Conservation (phyloP, 2,329 filamentous ascomycete species). For the Exophiala sp. region DNA sequence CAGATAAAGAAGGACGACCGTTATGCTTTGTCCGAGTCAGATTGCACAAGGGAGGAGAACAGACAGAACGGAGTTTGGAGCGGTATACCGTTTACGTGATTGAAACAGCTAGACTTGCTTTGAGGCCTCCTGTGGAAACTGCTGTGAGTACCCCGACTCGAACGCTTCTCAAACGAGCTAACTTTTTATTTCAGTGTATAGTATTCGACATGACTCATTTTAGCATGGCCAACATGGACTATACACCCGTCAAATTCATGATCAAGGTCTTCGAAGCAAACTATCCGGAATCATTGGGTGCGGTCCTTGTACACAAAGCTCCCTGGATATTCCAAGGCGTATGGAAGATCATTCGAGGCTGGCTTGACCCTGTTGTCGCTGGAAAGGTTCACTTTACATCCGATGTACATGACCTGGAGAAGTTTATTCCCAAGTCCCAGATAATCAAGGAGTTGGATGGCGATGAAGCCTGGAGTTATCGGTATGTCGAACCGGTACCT, state of each 20-base stretch:
- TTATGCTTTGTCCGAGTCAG: slow-evolving; percentile 82
- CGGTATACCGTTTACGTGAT: slow-evolving; percentile 91
- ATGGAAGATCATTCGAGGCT: slow-evolving; percentile 91
- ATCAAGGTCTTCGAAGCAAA: slow-evolving; percentile 99
- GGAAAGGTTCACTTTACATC: slow-evolving; percentile 31
- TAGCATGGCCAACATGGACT: slow-evolving; percentile 96
- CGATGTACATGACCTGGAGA: slow-evolving; percentile 70
- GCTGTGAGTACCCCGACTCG: slow-evolving; percentile 61
- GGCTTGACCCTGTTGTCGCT: slow-evolving; percentile 70
- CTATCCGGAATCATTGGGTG: slow-evolving; percentile 87
- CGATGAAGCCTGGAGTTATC: slow-evolving; percentile 77
- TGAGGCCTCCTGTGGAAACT: slow-evolving; percentile 79
- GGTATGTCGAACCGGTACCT: slow-evolving; percentile 70
- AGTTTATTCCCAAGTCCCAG: slow-evolving; percentile 67
- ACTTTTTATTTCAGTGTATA: slow-evolving; percentile 60
- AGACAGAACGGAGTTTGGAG: slow-evolving; percentile 77
- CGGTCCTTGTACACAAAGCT: slow-evolving; percentile 89
- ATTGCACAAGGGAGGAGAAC: slow-evolving; percentile 76
- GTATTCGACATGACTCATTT: slow-evolving; percentile 97
- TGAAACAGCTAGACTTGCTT: slow-evolving; percentile 83
- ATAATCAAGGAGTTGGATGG: slow-evolving; percentile 84
- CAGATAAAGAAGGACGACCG: slow-evolving; percentile 78
- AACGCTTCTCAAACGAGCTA: background rate
- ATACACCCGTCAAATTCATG: slow-evolving; percentile 96
- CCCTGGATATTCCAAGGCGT: slow-evolving; percentile 99